Evolutionary conservation across 1,139 yeast genomes (phyloP).

Genomic region (Yamadazyma songkhlaensis): DNA sequence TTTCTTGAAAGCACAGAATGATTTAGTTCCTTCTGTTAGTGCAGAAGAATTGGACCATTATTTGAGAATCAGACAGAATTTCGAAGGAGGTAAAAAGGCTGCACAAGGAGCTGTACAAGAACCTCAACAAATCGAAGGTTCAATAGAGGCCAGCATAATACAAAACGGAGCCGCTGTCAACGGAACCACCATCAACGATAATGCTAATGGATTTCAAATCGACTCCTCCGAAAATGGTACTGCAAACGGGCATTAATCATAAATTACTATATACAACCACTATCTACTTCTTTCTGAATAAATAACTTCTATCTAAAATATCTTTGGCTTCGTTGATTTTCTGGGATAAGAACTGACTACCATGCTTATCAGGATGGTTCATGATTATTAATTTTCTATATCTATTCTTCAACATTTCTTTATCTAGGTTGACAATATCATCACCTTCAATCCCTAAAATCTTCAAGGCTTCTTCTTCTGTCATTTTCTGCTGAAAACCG

Average conservation of each 20-base stretch:
- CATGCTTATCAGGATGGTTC: conserved; percentile 78
- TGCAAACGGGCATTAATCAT: background rate
- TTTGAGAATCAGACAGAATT: conserved; percentile 68
- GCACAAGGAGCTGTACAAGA: background rate
- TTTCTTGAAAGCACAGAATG: conserved; percentile 69
- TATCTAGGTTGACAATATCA: conserved; percentile 47
- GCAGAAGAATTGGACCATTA: conserved; percentile 85
- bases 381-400: conserved; percentile 64
- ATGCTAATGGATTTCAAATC: background rate
- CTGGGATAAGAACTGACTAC: conserved; percentile 67
- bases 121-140: background rate
- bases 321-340: conserved; percentile 78
- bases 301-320: conserved; percentile 55
- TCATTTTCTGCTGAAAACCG: conserved; percentile 54
- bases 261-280: conserved; percentile 1
- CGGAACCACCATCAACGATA: background rate
- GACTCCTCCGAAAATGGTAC: background rate
- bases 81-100: conserved; percentile 54
- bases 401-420: conserved; percentile 44
- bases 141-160: no score
- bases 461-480: conserved; percentile 57
- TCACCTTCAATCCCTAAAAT: conserved; percentile 53
- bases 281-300: conserved; percentile 20
- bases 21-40: conserved; percentile 81
- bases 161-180: no score